Conservation (phyloP, 495 filamentous ascomycete genomes). For the Penicillium robsamsonii region DNA sequence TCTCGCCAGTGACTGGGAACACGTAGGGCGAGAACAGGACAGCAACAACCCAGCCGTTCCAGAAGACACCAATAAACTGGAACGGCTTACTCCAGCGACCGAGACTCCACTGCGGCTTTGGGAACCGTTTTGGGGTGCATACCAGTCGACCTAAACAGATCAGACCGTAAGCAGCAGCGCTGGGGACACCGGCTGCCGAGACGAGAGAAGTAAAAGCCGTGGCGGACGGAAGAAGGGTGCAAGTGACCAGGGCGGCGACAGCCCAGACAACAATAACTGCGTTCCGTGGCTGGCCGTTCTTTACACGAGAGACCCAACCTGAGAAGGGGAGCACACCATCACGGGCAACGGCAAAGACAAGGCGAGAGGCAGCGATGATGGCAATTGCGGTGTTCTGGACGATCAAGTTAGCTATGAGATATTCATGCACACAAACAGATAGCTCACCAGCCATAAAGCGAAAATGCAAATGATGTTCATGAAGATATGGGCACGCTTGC, state of each 20-base stretch:
- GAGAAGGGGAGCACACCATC: conserved; percentile 57
- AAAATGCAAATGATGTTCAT: conserved; percentile 54
- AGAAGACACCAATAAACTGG: conserved; percentile 48
- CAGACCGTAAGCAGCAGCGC: conserved; percentile 53
- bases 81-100: conserved; percentile 47
- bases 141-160: conserved; percentile 52
- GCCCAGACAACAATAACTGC: conserved; percentile 54
- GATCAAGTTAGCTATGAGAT: conserved; percentile 5
- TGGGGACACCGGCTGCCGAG: conserved; percentile 49
- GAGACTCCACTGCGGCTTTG: conserved; percentile 46
- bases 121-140: conserved; percentile 47
- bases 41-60: conserved; percentile 52
- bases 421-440: background rate
- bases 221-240: conserved; percentile 52
- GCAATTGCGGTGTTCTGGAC: conserved; percentile 53
- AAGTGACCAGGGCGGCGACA: conserved; percentile 49
- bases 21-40: conserved; percentile 47
- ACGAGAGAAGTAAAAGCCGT: conserved; percentile 57
- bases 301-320: conserved; percentile 51
- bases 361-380: conserved; percentile 53
- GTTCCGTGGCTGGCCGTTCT: conserved; percentile 52
- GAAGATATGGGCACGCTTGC: conserved; percentile 52
- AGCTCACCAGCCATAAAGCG: conserved; percentile 47
- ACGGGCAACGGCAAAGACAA: conserved; percentile 56
- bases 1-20: conserved; percentile 45